Evolutionary conservation across 306 rosid genomes (phyloP).

Genomic region (Citrullus amarus): DNA sequence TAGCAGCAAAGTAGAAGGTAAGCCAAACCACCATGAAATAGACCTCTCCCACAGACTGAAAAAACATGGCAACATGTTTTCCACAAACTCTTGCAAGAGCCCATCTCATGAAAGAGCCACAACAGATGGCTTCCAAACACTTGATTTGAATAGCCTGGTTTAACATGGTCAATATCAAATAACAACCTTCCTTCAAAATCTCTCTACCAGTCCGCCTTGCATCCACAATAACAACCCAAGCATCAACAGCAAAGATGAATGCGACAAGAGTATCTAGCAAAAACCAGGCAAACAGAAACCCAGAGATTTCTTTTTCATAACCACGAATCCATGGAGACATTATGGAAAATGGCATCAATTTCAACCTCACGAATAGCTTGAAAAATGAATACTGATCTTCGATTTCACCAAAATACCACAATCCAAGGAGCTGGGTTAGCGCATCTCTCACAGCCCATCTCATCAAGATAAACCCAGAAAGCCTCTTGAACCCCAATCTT

Average conservation of each 20-base stretch:
- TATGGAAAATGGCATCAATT: constrained; percentile 90
- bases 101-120: constrained; percentile 69
- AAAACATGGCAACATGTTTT: constrained; percentile 44
- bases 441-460: constrained; percentile 99
- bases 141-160: constrained; percentile 62
- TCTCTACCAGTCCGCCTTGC: constrained; percentile 80
- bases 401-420: constrained; percentile 93
- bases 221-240: constrained; percentile 90
- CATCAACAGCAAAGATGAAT: constrained; percentile 74
- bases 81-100: constrained; percentile 37
- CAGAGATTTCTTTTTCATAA: constrained; percentile 70
- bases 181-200: constrained; percentile 81
- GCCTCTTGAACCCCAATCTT: constrained; percentile 77
- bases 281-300: constrained; percentile 72
- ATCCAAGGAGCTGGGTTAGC: constrained; percentile 80
- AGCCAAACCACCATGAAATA: constrained; percentile 93
- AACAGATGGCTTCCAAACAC: constrained; percentile 63
- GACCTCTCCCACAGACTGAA: constrained; percentile 81
- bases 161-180: constrained; percentile 66
- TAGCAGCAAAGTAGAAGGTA: constrained; percentile 57
- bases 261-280: constrained; percentile 60
- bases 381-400: constrained; percentile 94
- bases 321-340: constrained; percentile 88
- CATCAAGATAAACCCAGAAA: constrained; percentile 82
- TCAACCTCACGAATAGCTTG: constrained; percentile 85